A percentile compares a stretch with the other conserved stretches of the same genome.
These are phyloP conservation scores for Aurantiochytrium sp. DNA, from an alignment of 108 stramenopile genomes.

Conservation along the genomic window DNA sequence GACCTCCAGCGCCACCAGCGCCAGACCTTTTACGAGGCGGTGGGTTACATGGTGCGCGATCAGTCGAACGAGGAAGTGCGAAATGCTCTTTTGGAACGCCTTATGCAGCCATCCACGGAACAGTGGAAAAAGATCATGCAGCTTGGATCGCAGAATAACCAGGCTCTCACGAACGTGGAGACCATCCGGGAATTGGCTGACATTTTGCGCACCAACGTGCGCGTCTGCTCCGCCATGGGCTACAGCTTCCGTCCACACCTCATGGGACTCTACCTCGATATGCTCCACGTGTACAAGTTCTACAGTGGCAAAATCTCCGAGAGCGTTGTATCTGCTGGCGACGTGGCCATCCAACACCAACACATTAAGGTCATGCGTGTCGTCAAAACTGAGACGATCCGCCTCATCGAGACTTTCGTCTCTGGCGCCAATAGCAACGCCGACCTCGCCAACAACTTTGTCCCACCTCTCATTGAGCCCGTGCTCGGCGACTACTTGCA, in stretches of 20 bases:
- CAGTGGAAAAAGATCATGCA: conserved; percentile 81
- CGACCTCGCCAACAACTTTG: conserved; percentile 77
- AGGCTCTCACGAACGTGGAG: conserved; percentile 70
- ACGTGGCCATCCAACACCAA: conserved; percentile 72
- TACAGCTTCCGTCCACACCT: conserved; percentile 85
- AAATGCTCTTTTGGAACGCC: conserved; percentile 62
- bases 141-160: conserved; percentile 62
- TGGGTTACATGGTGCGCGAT: conserved; percentile 86
- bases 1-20: conserved; percentile 98
- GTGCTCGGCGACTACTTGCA: conserved; percentile 85
- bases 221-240: conserved; percentile 78
- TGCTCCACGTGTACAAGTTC: conserved; percentile 94
- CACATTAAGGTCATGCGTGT: conserved; percentile 85
- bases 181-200: conserved; percentile 87
- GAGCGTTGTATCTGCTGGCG: conserved; percentile 79
- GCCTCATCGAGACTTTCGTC: conserved; percentile 81
- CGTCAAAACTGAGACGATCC: conserved; percentile 88
- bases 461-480: conserved; percentile 91
- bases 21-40: conserved; percentile 96
- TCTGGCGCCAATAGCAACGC: conserved; percentile 58
- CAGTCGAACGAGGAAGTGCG: conserved; percentile 58
- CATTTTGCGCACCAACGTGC: conserved; percentile 86
- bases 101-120: conserved; percentile 87
- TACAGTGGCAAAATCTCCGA: conserved; percentile 85
- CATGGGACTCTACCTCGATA: conserved; percentile 82